Percentiles rank a stretch among this genome's conserved stretches.
Conservation (phyloP, 345 rosid genomes). For the Microthlaspi erraticum region DNA sequence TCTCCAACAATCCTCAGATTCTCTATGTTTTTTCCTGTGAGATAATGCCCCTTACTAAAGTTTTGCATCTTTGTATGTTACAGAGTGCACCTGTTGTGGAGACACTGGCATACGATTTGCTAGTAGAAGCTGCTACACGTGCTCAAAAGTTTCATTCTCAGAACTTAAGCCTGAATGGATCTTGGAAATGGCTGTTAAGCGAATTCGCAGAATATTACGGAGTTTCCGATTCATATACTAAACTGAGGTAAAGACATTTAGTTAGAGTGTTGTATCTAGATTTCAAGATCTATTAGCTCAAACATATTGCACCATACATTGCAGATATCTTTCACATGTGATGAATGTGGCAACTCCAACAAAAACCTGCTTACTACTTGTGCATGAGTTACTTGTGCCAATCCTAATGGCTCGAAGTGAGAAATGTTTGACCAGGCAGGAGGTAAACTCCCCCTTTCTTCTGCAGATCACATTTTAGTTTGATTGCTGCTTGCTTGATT, state of each 20-base stretch:
- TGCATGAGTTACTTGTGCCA: conserved; percentile 83
- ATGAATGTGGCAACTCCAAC: conserved; percentile 98
- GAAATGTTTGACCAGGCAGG: conserved; percentile 82
- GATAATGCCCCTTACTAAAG: neutral
- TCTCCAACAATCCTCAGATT: neutral
- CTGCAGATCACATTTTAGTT: conserved; percentile 10
- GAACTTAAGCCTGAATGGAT: conserved; percentile 74
- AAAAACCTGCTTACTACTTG: conserved; percentile 79
- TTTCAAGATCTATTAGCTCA: conserved; percentile 10
- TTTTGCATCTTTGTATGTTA: conserved; percentile 25
- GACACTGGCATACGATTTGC: conserved; percentile 89
- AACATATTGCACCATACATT: neutral
- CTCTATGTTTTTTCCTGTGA: neutral
- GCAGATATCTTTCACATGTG: conserved; percentile 84
- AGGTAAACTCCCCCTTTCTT: conserved; percentile 47
- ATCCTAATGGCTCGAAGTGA: conserved; percentile 69
- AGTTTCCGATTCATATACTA: conserved; percentile 91
- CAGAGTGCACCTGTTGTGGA: conserved; percentile 95
- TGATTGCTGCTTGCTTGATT: neutral
- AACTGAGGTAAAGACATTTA: conserved; percentile 60
- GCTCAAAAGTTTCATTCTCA: conserved; percentile 71
- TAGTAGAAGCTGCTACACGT: conserved; percentile 87
- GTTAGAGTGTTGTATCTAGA: conserved; percentile 8
- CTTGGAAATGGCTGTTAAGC: conserved; percentile 91
- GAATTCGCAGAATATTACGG: conserved; percentile 93